A percentile compares a stretch with the other conserved stretches of the same genome.
These are phyloP conservation scores for Fusarium nematophilum DNA, from an alignment of 2,329 filamentous ascomycete genomes.

Conservation along the genomic window DNA sequence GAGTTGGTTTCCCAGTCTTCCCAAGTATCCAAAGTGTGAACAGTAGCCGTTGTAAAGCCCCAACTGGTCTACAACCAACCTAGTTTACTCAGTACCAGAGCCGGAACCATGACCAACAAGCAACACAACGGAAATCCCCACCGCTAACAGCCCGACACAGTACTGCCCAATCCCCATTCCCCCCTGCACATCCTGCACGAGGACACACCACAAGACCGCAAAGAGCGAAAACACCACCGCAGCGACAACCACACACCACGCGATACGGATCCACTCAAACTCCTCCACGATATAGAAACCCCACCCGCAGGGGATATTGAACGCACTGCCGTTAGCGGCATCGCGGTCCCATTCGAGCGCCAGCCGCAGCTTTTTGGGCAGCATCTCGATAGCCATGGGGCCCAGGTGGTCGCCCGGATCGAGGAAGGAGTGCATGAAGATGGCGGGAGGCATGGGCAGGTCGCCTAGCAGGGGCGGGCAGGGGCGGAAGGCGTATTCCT, in stretches of 20 bases:
- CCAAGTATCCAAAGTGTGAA: no score
- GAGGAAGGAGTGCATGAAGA: slow-evolving; percentile 12
- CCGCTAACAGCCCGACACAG: no score
- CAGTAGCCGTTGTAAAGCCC: no score
- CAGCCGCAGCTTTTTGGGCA: slow-evolving; percentile 13
- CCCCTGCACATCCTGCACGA: slow-evolving; percentile 4
- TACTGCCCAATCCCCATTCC: slow-evolving; percentile 3
- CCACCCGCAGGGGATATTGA: slow-evolving; percentile 3
- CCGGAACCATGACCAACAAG: no score
- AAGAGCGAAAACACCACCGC: neutral
- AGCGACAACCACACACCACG: neutral
- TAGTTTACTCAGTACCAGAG: no score
- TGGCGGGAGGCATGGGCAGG: neutral
- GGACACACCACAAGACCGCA: slow-evolving; percentile 1
- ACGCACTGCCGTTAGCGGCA: no score
- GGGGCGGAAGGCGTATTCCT: slow-evolving; percentile 5
- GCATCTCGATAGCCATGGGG: neutral
- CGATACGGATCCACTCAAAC: neutral
- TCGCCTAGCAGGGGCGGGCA: neutral
- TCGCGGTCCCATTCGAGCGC: slow-evolving; percentile 1
- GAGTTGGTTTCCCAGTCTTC: no score
- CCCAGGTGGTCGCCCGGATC: slow-evolving; percentile 6
- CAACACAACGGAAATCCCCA: no score
- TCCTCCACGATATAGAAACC: slow-evolving; percentile 14
- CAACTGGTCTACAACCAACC: no score